Percentiles rank a stretch among this genome's conserved stretches.
These are phyloP conservation scores for Tetrahymena thermophila DNA, from an alignment of 73 alveolate genomes.

Conservation along the genomic window DNA sequence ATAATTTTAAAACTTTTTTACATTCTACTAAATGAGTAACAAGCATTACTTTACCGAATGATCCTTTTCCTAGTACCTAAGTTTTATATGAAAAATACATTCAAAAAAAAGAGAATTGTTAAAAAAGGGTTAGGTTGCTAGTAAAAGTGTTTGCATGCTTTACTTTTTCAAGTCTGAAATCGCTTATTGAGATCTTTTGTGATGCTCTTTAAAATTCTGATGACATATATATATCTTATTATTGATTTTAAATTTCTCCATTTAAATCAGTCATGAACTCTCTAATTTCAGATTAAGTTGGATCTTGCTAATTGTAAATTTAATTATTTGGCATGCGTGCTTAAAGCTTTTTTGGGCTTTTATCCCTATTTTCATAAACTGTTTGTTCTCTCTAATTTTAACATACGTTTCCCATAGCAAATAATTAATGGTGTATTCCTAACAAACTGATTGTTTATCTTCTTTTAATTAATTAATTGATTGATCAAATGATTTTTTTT, in stretches of 20 bases:
- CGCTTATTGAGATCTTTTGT: not conserved
- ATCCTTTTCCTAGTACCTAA: constrained; percentile 58
- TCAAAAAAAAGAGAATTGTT: not conserved
- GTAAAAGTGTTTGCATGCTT: not conserved
- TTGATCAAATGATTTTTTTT: not conserved
- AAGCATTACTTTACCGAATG: constrained; percentile 58
- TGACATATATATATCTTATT: not conserved
- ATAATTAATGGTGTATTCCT: not conserved
- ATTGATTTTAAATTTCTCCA: not conserved
- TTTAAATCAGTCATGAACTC: not conserved
- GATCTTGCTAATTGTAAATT: not conserved
- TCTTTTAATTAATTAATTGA: not conserved
- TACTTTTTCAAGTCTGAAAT: not conserved
- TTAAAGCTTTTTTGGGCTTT: not conserved
- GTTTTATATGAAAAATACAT: too few relatives aligned
- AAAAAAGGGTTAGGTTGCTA: not conserved
- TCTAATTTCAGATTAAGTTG: not conserved
- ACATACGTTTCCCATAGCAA: not conserved
- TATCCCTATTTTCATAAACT: not conserved
- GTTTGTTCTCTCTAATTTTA: not conserved
- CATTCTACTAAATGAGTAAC: constrained; percentile 38
- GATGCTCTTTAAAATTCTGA: not conserved
- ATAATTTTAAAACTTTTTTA: not conserved
- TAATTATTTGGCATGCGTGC: not conserved
- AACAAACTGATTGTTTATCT: not conserved